phyloP scores from a whole-genome alignment of 2,329 filamentous ascomycete species.

The Alternaria conjuncta region DNA sequence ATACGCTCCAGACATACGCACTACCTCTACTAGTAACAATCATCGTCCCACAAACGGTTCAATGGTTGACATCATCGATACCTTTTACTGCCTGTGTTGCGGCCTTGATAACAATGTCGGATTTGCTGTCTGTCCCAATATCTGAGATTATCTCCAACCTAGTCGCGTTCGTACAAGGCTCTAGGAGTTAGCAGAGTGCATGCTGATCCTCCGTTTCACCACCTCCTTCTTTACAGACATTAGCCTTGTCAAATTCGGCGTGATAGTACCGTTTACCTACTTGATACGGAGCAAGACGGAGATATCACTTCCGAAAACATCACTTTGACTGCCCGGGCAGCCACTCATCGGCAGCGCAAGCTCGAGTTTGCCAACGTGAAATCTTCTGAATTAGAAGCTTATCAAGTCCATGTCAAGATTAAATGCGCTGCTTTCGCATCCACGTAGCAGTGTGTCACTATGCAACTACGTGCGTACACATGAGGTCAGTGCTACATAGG shows the following conservation, averaged over 20 bases:
- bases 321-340: neutral
- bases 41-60: neutral
- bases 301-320: neutral
- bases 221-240: accelerated
- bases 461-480: neutral
- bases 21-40: neutral
- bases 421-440: neutral
- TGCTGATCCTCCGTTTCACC: accelerated
- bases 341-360: neutral
- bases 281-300: accelerated
- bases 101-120: neutral
- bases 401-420: accelerated
- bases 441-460: neutral
- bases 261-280: neutral
- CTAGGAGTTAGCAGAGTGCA: neutral
- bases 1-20: neutral
- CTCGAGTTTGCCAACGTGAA: neutral
- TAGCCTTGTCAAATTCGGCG: accelerated
- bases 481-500: neutral
- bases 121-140: neutral
- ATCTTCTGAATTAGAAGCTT: neutral
- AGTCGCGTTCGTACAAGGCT: neutral
- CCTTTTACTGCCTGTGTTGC: too few species aligned
- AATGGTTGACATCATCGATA: accelerated
- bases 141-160: accelerated